Conservation (phyloP, 257 asterid genomes). For the Leonotis leonurus region DNA sequence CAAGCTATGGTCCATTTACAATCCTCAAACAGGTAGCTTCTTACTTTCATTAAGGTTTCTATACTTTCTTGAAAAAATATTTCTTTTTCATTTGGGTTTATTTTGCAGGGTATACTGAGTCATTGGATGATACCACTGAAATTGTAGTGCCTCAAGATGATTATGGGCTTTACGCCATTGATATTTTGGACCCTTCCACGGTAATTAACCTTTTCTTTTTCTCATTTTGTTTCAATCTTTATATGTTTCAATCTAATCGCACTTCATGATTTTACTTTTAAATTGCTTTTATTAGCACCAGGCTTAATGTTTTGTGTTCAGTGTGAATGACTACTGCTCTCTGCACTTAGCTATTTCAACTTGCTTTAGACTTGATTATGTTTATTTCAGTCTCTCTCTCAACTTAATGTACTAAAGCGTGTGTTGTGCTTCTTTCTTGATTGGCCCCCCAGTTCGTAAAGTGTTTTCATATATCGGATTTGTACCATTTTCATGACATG, state of each 20-base stretch:
- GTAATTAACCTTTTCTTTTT: conserved; percentile 28
- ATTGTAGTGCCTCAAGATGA: conserved; percentile 90
- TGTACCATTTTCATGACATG: conserved; percentile 90
- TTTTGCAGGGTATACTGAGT: conserved; percentile 71
- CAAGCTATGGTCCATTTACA: conserved; percentile 71
- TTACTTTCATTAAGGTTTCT: too few species aligned
- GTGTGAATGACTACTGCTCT: neutral
- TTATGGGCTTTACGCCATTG: conserved; percentile 89
- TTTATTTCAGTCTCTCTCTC: neutral
- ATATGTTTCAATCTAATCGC: neutral
- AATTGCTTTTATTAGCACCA: neutral
- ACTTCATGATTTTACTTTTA: neutral
- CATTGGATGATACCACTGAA: conserved; percentile 57
- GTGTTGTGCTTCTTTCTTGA: conserved; percentile 15
- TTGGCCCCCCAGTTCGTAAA: conserved; percentile 58
- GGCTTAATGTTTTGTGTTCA: neutral
- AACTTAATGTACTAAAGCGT: neutral
- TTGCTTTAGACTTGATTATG: neutral
- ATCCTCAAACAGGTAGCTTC: conserved; percentile 57
- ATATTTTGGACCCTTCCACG: conserved; percentile 87
- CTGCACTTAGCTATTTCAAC: neutral
- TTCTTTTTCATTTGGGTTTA: neutral
- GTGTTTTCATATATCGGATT: conserved; percentile 46
- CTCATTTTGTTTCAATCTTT: neutral
- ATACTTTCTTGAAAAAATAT: neutral